These are phyloP conservation scores for Rutstroemia sp. DNA, from an alignment of 2,329 filamentous ascomycete species.

Conservation along the genomic window DNA sequence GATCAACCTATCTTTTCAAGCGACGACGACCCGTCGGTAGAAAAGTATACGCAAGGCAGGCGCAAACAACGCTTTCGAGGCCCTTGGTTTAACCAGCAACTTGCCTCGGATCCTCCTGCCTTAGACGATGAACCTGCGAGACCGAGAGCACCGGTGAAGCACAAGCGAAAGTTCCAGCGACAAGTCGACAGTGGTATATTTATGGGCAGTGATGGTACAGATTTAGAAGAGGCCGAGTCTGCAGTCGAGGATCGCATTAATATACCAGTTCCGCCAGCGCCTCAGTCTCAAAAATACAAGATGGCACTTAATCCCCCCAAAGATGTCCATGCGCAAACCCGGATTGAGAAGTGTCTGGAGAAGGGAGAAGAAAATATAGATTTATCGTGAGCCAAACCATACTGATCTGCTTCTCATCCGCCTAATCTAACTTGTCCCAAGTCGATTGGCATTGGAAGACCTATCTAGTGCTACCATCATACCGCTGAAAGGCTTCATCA, in stretches of 20 bases:
- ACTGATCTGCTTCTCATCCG: background rate
- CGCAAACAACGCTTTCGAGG: constrained; percentile 58
- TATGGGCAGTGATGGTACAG: constrained; percentile 52
- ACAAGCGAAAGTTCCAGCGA: constrained; percentile 47
- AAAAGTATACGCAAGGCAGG: constrained; percentile 53
- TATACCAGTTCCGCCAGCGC: background rate
- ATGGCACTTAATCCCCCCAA: background rate
- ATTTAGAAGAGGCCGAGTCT: constrained; percentile 32
- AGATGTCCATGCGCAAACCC: constrained; percentile 32
- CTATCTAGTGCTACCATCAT: constrained; percentile 51
- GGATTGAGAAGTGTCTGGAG: constrained; percentile 49
- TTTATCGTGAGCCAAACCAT: constrained; percentile 44
- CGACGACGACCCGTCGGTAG: constrained; percentile 60
- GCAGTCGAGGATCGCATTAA: background rate
- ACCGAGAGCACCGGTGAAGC: constrained; percentile 13
- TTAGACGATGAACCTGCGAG: constrained; percentile 10
- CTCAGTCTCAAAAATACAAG: background rate
- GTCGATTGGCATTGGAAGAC: constrained; percentile 34
- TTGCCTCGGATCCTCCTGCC: constrained; percentile 25
- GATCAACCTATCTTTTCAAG: constrained; percentile 66
- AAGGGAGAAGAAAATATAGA: constrained; percentile 52
- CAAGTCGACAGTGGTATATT: constrained; percentile 64
- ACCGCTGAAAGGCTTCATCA: constrained; percentile 46
- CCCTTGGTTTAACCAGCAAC: constrained; percentile 59
- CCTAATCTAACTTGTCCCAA: constrained; percentile 20